These are phyloP conservation scores for Diutina siamensis DNA, from an alignment of 1,139 yeast species.

Conservation along the genomic window DNA sequence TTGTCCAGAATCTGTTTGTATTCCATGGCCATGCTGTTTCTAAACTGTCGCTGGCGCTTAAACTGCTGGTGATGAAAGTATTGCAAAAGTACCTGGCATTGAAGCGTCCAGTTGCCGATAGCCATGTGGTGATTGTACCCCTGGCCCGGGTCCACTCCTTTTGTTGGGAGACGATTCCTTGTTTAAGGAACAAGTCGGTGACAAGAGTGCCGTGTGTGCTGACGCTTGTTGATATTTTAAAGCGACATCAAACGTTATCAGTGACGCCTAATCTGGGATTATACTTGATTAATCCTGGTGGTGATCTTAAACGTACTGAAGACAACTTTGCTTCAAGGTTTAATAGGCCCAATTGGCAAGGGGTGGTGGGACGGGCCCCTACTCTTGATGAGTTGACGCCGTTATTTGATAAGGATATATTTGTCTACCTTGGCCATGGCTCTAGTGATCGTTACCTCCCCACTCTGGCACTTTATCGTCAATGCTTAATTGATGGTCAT, in stretches of 20 bases:
- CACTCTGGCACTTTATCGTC: slow-evolving; percentile 11
- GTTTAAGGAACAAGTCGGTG: slow-evolving; percentile 42
- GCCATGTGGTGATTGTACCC: slow-evolving; percentile 1
- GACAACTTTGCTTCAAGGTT: slow-evolving; percentile 41
- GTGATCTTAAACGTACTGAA: slow-evolving; percentile 65
- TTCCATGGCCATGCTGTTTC: slow-evolving; percentile 1
- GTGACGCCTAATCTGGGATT: slow-evolving; percentile 14
- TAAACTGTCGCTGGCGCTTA: background rate
- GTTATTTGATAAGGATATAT: slow-evolving; percentile 33
- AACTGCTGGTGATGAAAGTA: background rate
- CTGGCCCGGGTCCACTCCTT: slow-evolving; percentile 24
- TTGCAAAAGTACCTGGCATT: background rate
- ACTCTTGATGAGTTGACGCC: slow-evolving; percentile 29
- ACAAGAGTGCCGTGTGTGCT: slow-evolving; percentile 67
- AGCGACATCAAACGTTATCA: slow-evolving; percentile 12
- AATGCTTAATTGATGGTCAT: slow-evolving; percentile 15
- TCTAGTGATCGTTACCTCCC: slow-evolving; percentile 81
- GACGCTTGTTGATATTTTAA: slow-evolving; percentile 32
- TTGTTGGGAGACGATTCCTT: slow-evolving; percentile 83
- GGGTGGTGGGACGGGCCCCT: slow-evolving; percentile 27
- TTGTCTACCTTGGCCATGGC: slow-evolving; percentile 86
- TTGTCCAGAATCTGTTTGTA: slow-evolving; percentile 58
- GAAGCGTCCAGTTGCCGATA: background rate
- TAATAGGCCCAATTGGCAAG: slow-evolving; percentile 6
- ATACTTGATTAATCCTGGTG: slow-evolving; percentile 71